Conservation (phyloP, 495 filamentous ascomycete genomes). For the Chaetomium tenue region DNA sequence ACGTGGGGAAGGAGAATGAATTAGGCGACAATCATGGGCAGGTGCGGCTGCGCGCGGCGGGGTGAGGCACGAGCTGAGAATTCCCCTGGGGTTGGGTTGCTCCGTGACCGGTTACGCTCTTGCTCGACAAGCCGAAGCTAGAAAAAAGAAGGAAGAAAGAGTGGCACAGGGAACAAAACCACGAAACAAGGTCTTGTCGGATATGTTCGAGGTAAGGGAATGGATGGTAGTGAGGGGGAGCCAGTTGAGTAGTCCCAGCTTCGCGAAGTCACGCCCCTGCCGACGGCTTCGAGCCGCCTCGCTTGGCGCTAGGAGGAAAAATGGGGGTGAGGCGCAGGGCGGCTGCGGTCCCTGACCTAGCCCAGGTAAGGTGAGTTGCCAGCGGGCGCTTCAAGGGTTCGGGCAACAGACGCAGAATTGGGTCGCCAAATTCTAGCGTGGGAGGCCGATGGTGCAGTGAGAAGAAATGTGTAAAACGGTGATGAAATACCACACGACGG, state of each 20-base stretch:
- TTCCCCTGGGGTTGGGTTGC: neutral
- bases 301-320: slow-evolving; percentile 8
- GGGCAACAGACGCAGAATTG: neutral
- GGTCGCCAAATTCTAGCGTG: neutral
- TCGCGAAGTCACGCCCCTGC: neutral
- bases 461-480: too few relatives aligned
- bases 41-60: slow-evolving; percentile 28
- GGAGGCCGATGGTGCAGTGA: neutral
- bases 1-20: slow-evolving; percentile 14
- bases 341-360: slow-evolving; percentile 28
- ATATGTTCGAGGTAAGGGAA: neutral
- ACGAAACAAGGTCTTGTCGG: neutral
- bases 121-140: neutral
- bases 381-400: slow-evolving; percentile 18
- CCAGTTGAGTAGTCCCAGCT: slow-evolving; percentile 4
- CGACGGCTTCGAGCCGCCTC: slow-evolving; percentile 5
- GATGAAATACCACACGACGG: too few relatives aligned
- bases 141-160: neutral
- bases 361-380: slow-evolving; percentile 1
- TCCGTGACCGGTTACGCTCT: neutral
- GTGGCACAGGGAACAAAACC: neutral
- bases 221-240: neutral
- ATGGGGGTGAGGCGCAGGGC: slow-evolving; percentile 32
- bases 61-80: slow-evolving; percentile 17
- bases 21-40: slow-evolving; percentile 31